Evolutionary conservation across 352 stramenopile species (phyloP).

Genomic region (Phytophthora agathidicida): DNA sequence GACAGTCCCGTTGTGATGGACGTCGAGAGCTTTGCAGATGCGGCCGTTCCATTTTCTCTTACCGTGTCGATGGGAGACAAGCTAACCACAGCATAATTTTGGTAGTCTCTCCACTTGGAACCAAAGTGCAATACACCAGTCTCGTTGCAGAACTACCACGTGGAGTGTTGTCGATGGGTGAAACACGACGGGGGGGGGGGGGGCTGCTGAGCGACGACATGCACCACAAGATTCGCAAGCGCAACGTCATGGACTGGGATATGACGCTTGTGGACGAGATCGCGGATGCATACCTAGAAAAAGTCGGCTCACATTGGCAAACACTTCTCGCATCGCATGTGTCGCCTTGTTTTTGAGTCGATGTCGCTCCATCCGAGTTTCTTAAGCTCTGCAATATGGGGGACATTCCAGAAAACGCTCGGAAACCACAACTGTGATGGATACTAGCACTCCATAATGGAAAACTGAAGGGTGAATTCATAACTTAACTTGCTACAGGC

Average conservation of each 20-base stretch:
- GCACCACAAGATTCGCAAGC: constrained; percentile 93
- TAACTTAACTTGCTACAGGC: too few relatives aligned
- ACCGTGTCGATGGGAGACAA: constrained; percentile 35
- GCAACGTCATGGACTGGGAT: constrained; percentile 86
- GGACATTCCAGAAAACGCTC: too few relatives aligned
- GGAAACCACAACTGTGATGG: too few relatives aligned
- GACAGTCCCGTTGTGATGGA: constrained; percentile 58
- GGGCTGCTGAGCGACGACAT: constrained; percentile 94
- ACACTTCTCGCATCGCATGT: too few relatives aligned
- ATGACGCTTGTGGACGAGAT: constrained; percentile 96
- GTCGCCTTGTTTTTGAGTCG: too few relatives aligned
- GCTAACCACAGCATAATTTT: constrained; percentile 42
- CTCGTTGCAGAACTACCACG: constrained; percentile 51
- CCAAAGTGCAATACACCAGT: constrained; percentile 64
- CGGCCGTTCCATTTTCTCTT: constrained; percentile 54
- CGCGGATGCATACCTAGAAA: too few relatives aligned
- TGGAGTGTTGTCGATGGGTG: constrained; percentile 63
- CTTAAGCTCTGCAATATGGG: too few relatives aligned
- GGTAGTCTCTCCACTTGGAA: constrained; percentile 49
- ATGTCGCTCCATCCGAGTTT: too few relatives aligned
- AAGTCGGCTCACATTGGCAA: too few relatives aligned
- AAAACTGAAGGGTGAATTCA: too few relatives aligned
- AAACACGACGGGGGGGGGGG: too few relatives aligned
- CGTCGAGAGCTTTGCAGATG: constrained; percentile 64
- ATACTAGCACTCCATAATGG: too few relatives aligned